These are phyloP conservation scores for Iberis pinnata DNA, from an alignment of 345 rosid species.

Conservation along the genomic window DNA sequence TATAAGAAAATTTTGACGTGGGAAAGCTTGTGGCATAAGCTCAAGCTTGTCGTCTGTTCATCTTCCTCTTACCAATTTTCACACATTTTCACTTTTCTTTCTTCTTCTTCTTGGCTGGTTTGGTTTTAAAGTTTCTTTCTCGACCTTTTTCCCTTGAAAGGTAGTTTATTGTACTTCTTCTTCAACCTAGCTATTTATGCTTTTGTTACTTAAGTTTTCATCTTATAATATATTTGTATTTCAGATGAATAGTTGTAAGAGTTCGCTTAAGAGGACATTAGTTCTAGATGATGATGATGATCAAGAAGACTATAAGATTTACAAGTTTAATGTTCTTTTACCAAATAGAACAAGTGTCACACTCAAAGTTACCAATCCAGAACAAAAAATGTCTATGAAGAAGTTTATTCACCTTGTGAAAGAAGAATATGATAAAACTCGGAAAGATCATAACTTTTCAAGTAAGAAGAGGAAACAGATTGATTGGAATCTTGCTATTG, in stretches of 20 bases:
- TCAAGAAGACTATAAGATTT: slow-evolving; percentile 5
- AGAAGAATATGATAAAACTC: slow-evolving; percentile 25
- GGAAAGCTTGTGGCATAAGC: no score
- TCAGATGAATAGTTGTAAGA: slow-evolving; percentile 14
- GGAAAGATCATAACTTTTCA: slow-evolving; percentile 5
- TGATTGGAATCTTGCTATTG: slow-evolving; percentile 31
- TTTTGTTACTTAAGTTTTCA: no score
- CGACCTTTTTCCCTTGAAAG: no score
- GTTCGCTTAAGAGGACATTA: slow-evolving; percentile 21
- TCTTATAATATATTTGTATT: no score
- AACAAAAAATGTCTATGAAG: slow-evolving; percentile 25
- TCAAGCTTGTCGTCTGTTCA: no score
- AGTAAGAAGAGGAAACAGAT: slow-evolving; percentile 15
- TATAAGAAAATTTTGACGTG: no score
- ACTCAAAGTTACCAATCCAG: slow-evolving; percentile 24
- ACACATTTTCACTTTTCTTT: no score
- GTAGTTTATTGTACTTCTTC: no score
- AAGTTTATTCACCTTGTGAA: slow-evolving; percentile 34
- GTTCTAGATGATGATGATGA: slow-evolving; percentile 4
- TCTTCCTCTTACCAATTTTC: no score
- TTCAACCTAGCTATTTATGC: no score
- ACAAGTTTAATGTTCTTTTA: slow-evolving; percentile 46
- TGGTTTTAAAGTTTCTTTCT: no score
- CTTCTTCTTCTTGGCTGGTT: no score
- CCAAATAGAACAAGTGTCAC: slow-evolving; percentile 44